A percentile compares a stretch with the other conserved stretches of the same genome.
phyloP scores from a whole-genome alignment of 2,329 filamentous ascomycete species.

The Kalaharituber pfeilii region DNA sequence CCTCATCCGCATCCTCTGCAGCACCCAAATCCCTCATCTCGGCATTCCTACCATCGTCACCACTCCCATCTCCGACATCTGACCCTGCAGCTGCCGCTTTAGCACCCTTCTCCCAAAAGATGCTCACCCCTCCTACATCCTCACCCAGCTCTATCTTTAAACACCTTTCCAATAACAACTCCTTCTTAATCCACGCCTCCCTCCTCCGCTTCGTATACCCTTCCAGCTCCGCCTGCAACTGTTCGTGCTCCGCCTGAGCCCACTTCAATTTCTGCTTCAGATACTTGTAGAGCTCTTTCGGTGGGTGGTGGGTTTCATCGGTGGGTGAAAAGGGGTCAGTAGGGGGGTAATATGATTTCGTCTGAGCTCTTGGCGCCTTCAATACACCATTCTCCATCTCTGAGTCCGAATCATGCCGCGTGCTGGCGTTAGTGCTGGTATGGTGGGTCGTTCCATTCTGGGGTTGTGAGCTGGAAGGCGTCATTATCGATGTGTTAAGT shows the following conservation, averaged over 20 bases:
- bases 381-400: neutral
- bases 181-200: slow-evolving; percentile 63
- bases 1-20: neutral
- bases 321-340: slow-evolving; percentile 17
- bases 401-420: neutral
- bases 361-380: neutral
- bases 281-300: slow-evolving; percentile 48
- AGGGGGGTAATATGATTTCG: neutral
- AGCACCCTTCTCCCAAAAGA: slow-evolving; percentile 6
- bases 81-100: slow-evolving; percentile 4
- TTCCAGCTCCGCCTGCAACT: slow-evolving; percentile 47
- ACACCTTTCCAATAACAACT: slow-evolving; percentile 57
- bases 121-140: slow-evolving; percentile 26
- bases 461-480: neutral
- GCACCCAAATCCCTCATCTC: slow-evolving; percentile 2
- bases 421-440: neutral
- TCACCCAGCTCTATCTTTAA: slow-evolving; percentile 52
- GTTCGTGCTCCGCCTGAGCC: slow-evolving; percentile 49
- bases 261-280: slow-evolving; percentile 50
- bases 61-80: too few species aligned
- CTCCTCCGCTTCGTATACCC: slow-evolving; percentile 48
- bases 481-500: neutral
- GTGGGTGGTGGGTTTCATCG: slow-evolving; percentile 28
- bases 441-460: neutral
- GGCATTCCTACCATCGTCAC: slow-evolving; percentile 4